Evolutionary conservation across 495 filamentous ascomycete species (phyloP), one percentile per base, ranked within the genome.

Genomic region (Trichoderma asperelloides): DNA sequence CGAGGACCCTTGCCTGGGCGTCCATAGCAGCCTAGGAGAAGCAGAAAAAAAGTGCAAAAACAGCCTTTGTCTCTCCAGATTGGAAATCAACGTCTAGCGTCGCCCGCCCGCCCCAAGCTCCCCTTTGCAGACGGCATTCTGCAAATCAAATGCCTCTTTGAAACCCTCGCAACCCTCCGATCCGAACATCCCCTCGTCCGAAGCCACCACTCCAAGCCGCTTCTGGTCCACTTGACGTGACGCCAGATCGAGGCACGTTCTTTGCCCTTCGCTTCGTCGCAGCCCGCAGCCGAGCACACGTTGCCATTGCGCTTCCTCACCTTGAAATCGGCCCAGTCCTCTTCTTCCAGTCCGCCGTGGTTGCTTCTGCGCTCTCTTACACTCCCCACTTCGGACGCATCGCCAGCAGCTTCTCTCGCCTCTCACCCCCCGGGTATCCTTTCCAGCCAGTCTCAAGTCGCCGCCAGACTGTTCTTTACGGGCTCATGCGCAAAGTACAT

Each of bases 161-260:
- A 27, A 60, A 18, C 55, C 23, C 27, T 60, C 55, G 27, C 9
- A 27, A 60, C 8, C 55, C 23, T 21, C 27, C 55, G 27, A 11
- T 25, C 55, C 55, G 55, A 60, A 60, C 55, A 60, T 60, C 55
- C 55, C 55, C 55, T 60, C 55, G 55, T 60, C 55, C 55, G 55
- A 60, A 60, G 55, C 55, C 55, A 60, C 55, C 55, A 60, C 55
- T 60, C 55, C 55, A 60, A 60, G 15, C 55, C 23, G 25, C 12
- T 60, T 60, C 2, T 30, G 55, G n/a, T 60, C 55, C 55, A 60
- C 55, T 60, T 60, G 55, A 60, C 55, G 55, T 60, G 55, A 60
- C 55, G 55, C 55, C 55, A 60, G 55, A 60, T 60, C 55, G 49
- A 55, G 49, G n/a, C 49, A 55, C 49, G 23, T 60, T 60, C 55